Evolutionary conservation across 108 stramenopile species (phyloP).

Genomic region (Chaetoceros muelleri): DNA sequence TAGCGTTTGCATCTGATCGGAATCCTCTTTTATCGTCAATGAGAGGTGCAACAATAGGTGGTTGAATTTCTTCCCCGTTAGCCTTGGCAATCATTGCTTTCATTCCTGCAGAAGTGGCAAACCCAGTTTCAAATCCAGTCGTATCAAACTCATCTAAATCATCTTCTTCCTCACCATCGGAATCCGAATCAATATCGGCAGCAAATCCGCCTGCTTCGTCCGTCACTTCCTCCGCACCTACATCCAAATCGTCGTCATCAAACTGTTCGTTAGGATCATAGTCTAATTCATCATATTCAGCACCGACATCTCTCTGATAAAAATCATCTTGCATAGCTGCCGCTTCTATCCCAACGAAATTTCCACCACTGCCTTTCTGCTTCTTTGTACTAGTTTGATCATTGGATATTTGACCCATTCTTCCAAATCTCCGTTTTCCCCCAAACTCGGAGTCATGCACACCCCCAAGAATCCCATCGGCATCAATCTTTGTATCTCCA

Average conservation of each 20-base stretch:
- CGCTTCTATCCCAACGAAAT: constrained; percentile 48
- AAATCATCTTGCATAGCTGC: constrained; percentile 78
- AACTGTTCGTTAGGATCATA: constrained; percentile 86
- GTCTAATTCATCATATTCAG: constrained; percentile 83
- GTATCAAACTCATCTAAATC: constrained; percentile 36
- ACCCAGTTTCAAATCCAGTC: constrained; percentile 48
- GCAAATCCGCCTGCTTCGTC: constrained; percentile 42
- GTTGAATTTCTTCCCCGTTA: constrained; percentile 41
- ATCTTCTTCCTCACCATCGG: constrained; percentile 26
- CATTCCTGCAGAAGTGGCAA: constrained; percentile 68
- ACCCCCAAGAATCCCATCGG: constrained; percentile 80
- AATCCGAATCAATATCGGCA: constrained; percentile 34
- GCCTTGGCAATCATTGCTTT: constrained; percentile 68
- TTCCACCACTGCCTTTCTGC: constrained; percentile 7
- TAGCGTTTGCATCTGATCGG: constrained; percentile 7
- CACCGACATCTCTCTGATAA: constrained; percentile 74
- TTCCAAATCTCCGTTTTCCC: constrained; percentile 54
- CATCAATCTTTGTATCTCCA: constrained; percentile 51
- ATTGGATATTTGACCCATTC: too few relatives aligned
- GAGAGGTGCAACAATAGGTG: constrained; percentile 15
- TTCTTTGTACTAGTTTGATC: constrained; percentile 4
- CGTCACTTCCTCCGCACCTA: constrained; percentile 62
- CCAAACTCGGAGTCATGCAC: constrained; percentile 71
- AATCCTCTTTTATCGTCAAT: constrained; percentile 24
- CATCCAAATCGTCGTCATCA: constrained; percentile 83